phyloP scores from a whole-genome alignment of 2,329 filamentous ascomycete species.

The Penicillium glabrum region DNA sequence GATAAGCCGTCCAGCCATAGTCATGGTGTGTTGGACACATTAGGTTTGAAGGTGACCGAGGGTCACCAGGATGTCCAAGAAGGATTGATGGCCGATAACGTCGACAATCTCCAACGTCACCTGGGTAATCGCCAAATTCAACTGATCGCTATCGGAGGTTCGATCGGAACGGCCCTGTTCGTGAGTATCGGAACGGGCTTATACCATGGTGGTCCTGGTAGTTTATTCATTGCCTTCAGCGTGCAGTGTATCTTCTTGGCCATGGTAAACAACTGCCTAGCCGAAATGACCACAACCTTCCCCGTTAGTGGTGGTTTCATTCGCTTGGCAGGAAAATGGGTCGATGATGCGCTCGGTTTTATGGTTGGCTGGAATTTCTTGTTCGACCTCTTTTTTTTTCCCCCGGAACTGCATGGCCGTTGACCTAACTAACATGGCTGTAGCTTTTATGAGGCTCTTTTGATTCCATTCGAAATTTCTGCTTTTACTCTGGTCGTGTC shows the following conservation, averaged over 20 bases:
- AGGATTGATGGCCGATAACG: conserved; percentile 28
- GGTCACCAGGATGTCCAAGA: conserved; percentile 20
- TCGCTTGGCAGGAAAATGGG: conserved; percentile 44
- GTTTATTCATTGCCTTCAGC: conserved; percentile 38
- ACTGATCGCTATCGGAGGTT: conserved; percentile 42
- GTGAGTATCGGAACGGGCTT: conserved; percentile 41
- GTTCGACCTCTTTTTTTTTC: conserved; percentile 9
- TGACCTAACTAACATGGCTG: neutral
- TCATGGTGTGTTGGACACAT: conserved; percentile 8
- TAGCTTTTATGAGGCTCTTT: conserved; percentile 41
- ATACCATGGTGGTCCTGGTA: conserved; percentile 38
- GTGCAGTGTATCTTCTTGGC: conserved; percentile 32
- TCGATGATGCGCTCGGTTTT: conserved; percentile 48
- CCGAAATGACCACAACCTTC: conserved; percentile 47
- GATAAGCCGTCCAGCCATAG: conserved; percentile 11
- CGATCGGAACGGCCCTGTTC: conserved; percentile 41
- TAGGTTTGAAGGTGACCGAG: conserved; percentile 12
- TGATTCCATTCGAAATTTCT: conserved; percentile 44
- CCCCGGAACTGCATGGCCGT: neutral
- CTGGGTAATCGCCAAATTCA: conserved; percentile 26
- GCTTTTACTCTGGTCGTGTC: conserved; percentile 43
- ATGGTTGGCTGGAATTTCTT: conserved; percentile 51
- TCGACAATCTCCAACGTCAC: conserved; percentile 23
- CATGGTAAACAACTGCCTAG: conserved; percentile 41
- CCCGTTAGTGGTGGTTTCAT: conserved; percentile 45